Evolutionary conservation across 2,329 filamentous ascomycete species (phyloP).

Genomic region (Cordyceps militaris): DNA sequence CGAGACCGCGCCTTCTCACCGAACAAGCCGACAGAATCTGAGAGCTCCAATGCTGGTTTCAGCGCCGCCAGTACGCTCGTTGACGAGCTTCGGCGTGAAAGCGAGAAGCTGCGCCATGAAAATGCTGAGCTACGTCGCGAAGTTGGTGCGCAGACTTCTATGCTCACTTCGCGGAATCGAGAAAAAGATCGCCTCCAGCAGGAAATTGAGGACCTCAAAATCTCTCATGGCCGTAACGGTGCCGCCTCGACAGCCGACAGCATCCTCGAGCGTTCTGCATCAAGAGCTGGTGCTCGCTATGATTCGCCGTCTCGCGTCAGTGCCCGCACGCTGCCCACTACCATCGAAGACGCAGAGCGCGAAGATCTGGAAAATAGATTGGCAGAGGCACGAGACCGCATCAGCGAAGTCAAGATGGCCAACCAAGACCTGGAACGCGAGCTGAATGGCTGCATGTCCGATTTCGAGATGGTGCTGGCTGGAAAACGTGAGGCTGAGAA

Average conservation of each 20-base stretch:
- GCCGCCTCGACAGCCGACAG: slow-evolving; percentile 71
- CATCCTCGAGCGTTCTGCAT: slow-evolving; percentile 89
- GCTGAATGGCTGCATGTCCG: slow-evolving; percentile 69
- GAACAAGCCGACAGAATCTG: slow-evolving; percentile 39
- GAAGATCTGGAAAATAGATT: slow-evolving; percentile 83
- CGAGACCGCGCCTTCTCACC: slow-evolving; percentile 40
- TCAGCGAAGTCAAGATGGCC: slow-evolving; percentile 78
- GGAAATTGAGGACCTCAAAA: slow-evolving; percentile 94
- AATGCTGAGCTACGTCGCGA: slow-evolving; percentile 89
- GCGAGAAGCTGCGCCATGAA: slow-evolving; percentile 77
- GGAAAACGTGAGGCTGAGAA: slow-evolving; percentile 55
- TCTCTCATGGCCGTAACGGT: slow-evolving; percentile 69
- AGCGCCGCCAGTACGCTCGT: slow-evolving; percentile 60
- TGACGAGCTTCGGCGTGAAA: slow-evolving; percentile 64
- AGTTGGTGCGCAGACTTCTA: slow-evolving; percentile 91
- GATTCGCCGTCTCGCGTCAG: slow-evolving; percentile 69
- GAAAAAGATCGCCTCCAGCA: slow-evolving; percentile 94
- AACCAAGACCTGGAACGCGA: slow-evolving; percentile 85
- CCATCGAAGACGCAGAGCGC: slow-evolving; percentile 66
- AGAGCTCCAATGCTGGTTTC: slow-evolving; percentile 44
- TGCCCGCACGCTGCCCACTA: slow-evolving; percentile 57
- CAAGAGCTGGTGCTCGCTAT: slow-evolving; percentile 58
- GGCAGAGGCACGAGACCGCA: slow-evolving; percentile 74
- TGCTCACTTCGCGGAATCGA: slow-evolving; percentile 91
- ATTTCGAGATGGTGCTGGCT: slow-evolving; percentile 67